phyloP scores from a whole-genome alignment of 139 green algal genomes.

The Chlamydomonas urium region DNA sequence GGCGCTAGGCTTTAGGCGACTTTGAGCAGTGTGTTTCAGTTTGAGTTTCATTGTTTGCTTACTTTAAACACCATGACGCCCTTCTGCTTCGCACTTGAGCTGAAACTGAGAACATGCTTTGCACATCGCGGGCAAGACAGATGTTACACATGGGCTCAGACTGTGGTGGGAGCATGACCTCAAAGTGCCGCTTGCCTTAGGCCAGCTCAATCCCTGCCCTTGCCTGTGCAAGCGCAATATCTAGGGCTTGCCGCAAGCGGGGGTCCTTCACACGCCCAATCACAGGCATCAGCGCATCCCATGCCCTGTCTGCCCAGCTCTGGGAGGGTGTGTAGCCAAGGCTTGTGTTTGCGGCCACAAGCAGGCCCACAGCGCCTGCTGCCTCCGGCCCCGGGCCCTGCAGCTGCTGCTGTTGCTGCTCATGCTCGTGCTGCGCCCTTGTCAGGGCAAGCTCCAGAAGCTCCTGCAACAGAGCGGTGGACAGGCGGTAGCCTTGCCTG shows the following conservation, averaged over 20 bases:
- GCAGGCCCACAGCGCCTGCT: not conserved
- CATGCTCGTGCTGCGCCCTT: not conserved
- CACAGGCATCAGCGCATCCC: not conserved
- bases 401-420: not conserved
- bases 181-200: too few species aligned
- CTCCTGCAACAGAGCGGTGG: not conserved
- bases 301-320: not conserved
- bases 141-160: not conserved
- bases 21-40: too few species aligned
- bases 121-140: not conserved
- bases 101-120: not conserved
- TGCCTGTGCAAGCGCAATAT: not conserved
- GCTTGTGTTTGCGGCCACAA: not conserved
- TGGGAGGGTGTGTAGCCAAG: not conserved
- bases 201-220: too few species aligned
- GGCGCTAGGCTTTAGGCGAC: too few species aligned
- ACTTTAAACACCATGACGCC: too few species aligned
- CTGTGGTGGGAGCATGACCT: not conserved
- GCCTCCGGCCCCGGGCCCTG: not conserved
- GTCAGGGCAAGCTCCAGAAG: not conserved
- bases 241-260: not conserved
- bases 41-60: too few species aligned
- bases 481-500: not conserved
- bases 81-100: not conserved
- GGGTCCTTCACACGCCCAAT: not conserved